A percentile compares a stretch with the other conserved stretches of the same genome.
These are phyloP conservation scores for Backusella tuberculispora DNA, from an alignment of 192 early-diverging fungal genomes.

Conservation along the genomic window DNA sequence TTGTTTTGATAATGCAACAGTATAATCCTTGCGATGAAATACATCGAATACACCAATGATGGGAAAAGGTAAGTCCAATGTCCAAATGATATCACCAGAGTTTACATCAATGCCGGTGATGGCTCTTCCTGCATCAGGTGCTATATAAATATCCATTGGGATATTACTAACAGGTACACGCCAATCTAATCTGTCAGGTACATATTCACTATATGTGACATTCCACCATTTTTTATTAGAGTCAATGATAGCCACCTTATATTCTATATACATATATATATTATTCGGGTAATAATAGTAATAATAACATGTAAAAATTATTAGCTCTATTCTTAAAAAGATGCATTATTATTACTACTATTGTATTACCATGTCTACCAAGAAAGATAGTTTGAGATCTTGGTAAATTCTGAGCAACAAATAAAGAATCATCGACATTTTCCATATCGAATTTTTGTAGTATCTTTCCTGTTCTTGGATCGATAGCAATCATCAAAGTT, in stretches of 20 bases:
- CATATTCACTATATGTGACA: conserved; percentile 49
- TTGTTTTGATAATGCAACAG: conserved; percentile 39
- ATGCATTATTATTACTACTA: not conserved
- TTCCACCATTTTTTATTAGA: conserved; percentile 38
- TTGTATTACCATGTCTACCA: conserved; percentile 43
- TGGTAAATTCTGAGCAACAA: conserved; percentile 36
- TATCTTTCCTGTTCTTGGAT: conserved; percentile 67
- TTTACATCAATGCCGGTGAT: conserved; percentile 41
- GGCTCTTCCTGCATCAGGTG: conserved; percentile 38
- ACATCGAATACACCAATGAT: conserved; percentile 63
- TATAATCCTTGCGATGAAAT: conserved; percentile 34
- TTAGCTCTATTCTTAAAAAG: not conserved
- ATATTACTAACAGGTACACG: conserved; percentile 26
- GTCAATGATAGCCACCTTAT: conserved; percentile 62
- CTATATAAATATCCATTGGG: conserved; percentile 40
- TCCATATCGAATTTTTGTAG: conserved; percentile 60
- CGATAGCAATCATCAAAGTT: conserved; percentile 69
- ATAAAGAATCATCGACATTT: conserved; percentile 23
- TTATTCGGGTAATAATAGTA: not conserved
- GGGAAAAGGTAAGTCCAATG: conserved; percentile 53
- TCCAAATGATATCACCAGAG: conserved; percentile 52
- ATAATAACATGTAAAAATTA: not conserved
- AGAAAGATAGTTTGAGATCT: conserved; percentile 39
- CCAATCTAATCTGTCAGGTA: conserved; percentile 41
- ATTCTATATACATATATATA: conserved; percentile 42